Base-by-base conservation (phyloP, 352 stramenopile species). In the Pythium sukuiense region DNA sequence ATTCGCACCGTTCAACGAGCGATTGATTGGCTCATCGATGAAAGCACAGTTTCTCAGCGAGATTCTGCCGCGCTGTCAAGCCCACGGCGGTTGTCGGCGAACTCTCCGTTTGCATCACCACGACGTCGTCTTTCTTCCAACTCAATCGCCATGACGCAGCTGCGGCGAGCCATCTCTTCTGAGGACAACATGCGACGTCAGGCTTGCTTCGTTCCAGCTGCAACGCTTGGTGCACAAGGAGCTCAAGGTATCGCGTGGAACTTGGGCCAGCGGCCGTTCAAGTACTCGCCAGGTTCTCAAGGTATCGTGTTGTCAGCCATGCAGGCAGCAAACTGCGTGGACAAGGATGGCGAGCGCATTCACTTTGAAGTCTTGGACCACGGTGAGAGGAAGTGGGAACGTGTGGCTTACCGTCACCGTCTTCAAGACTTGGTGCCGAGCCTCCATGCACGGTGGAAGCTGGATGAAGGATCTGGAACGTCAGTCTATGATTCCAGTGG, bases 241-340 rank as follows among this genome's bases (percentile, higher is more conserved):
- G 80, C 79, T 11, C 82, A 93, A 55, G 76, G 79, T 11, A 26
- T 90, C 27, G 78, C 77, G 9, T 93, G 85, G 85, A 93, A 93
- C 64, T 79, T 93, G 63, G 85, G 85, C 0, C 76, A 91, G 7
- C 67, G 63, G 2, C 70, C 78, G 29, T 89, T 93, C 48, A 85
- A 85, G 43, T 81, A 76, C 37, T 35, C 71, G 29, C 75, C 82
- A 33, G 18, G 56, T 39, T 65, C 55, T 16, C 52, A 48, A 33
- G n/a, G 58, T 0, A 33, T 35, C 14, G 35, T 87, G 11, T 9
- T 81, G 6, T 82, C 76, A 3, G 64, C 83, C 5, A 52, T 87
- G 5, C 62, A 81, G 12, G 78, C 69, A 29, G 57, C 67, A 2
- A 66, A 55, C 4, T 70, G 60, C 27, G 14, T 48, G 0, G 70